Evolutionary conservation across 2,329 filamentous ascomycete genomes (phyloP).

Genomic region (Huntiella decipiens): DNA sequence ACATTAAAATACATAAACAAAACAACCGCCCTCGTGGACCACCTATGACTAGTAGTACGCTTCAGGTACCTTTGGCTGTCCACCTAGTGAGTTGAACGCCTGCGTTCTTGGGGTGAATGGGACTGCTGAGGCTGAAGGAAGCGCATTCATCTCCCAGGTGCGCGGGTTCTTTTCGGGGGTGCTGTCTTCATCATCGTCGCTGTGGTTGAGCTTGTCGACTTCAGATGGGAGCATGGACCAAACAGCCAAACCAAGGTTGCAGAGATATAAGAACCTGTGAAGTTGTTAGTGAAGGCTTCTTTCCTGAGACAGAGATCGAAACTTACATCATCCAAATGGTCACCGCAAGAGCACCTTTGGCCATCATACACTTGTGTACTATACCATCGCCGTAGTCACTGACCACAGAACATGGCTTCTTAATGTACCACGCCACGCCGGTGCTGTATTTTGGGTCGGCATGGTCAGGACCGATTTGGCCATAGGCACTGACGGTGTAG

Average conservation of each 20-base stretch:
- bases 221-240: slow-evolving; percentile 40
- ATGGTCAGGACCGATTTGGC: slow-evolving; percentile 56
- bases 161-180: slow-evolving; percentile 14
- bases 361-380: slow-evolving; percentile 43
- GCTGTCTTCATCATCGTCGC: slow-evolving; percentile 24
- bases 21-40: not conserved
- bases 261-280: slow-evolving; percentile 6
- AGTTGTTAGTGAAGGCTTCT: slow-evolving; percentile 6
- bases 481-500: slow-evolving; percentile 47
- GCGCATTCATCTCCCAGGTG: slow-evolving; percentile 39
- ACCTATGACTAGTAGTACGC: slow-evolving; percentile 28
- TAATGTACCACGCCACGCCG: slow-evolving; percentile 54
- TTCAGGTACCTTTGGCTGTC: slow-evolving; percentile 5
- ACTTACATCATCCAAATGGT: slow-evolving; percentile 51
- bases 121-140: slow-evolving; percentile 18
- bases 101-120: slow-evolving; percentile 48
- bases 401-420: slow-evolving; percentile 36
- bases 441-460: slow-evolving; percentile 44
- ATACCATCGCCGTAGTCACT: slow-evolving; percentile 20
- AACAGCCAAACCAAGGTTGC: slow-evolving; percentile 28
- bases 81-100: slow-evolving; percentile 44
- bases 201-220: slow-evolving; percentile 27
- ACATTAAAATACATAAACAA: slow-evolving; percentile 1
- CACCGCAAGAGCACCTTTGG: slow-evolving; percentile 46
- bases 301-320: not conserved